Percentiles rank a stretch among this genome's conserved stretches.
Evolutionary conservation across 2,329 filamentous ascomycete species (phyloP).

Genomic region (Aspergillus fischeri): DNA sequence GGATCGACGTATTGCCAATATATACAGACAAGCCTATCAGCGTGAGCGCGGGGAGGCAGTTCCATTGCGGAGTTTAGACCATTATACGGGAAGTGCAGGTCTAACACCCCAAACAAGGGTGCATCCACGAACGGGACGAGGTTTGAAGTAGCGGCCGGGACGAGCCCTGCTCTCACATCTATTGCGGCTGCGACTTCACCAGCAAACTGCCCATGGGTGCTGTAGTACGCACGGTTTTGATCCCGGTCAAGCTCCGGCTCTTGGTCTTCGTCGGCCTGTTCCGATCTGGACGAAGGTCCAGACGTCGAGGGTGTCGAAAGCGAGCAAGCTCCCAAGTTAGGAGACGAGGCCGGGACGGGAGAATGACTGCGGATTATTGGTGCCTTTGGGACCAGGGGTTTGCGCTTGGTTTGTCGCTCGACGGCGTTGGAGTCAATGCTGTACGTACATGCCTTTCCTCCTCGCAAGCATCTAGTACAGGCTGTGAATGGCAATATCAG

Average conservation of each 20-base stretch:
- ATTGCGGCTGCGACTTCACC: constrained; percentile 13
- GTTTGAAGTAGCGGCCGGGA: constrained; percentile 1
- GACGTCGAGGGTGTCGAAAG: background rate
- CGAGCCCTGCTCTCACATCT: constrained; percentile 10
- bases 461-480: constrained; percentile 8
- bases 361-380: background rate
- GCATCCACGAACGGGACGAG: constrained; percentile 18
- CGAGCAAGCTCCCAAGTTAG: no score
- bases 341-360: background rate
- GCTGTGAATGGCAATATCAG: background rate
- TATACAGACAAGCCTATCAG: constrained; percentile 13
- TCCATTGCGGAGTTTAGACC: background rate
- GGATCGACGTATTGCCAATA: constrained; percentile 16
- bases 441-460: constrained; percentile 12
- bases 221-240: constrained; percentile 6
- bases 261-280: background rate
- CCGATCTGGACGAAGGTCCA: background rate
- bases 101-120: constrained; percentile 15
- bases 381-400: background rate
- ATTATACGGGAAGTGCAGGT: background rate
- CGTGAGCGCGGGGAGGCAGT: constrained; percentile 11
- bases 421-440: background rate
- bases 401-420: background rate
- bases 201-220: constrained; percentile 14
- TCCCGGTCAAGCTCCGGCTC: background rate